Evolutionary conservation across 1,284 basidiomycete genomes (phyloP), one percentile per base, ranked within the genome.

Genomic region (Malassezia vespertilionis): DNA sequence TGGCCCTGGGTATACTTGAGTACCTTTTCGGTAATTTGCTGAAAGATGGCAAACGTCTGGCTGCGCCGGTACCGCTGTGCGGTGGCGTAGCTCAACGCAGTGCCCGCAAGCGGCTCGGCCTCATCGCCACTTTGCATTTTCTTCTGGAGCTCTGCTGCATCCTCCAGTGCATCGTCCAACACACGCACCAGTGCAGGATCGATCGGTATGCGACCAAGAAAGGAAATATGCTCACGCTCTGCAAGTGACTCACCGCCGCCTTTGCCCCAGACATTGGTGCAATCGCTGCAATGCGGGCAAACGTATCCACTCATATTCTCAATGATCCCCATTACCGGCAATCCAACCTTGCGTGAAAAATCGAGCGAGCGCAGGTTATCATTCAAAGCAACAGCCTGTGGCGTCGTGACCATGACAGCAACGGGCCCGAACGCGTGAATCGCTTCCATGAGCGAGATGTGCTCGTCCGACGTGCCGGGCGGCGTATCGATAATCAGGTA

Each of bases 271-370:
- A 93, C 81, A 66, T 93, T 88, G 72, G 82, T 88, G 57, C 95
- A 78, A 72, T 96, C 89, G 20, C 84, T 83, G 47, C 74, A 75
- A 51, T 75, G 74, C 18, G 91, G 91, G 67, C 93, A 99, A 9
- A 86, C 85, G 73, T 95, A 97, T 32, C 93, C 93, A 49, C 87
- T 87, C 93, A 97, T 96, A 74, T 97, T 99, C 71, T 97, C 93
- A 53, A 99, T 82, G 40, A 99, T 73, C 5, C 93, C 93, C 36
- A 95, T 74, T n/a, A 99, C 82, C 4, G 84, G 87, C 8, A 97
- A 75, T 24, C 78, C 76, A 38, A 89, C 84, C 20, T 87, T 81
- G 15, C 82, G 81, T 11, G 90, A 86, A 74, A 99, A 97, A 33
- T 89, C 90, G 46, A 97, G 77, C 55, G 86, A 91, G 73, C 97